phyloP scores from a whole-genome alignment of 768 basidiomycete genomes.

The Auricularia sp. region DNA sequence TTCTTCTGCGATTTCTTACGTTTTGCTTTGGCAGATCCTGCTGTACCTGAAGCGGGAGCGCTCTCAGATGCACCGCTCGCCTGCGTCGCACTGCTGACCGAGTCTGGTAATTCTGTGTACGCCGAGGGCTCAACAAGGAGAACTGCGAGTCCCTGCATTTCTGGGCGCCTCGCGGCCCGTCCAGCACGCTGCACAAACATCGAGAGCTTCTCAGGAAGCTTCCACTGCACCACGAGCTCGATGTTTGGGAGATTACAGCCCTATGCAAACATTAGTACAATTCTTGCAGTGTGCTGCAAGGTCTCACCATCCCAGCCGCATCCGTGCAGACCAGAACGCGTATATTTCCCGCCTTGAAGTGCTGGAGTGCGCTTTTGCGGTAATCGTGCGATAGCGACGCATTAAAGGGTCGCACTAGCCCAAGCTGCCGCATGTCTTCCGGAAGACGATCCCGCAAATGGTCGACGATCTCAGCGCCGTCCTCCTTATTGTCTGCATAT shows the following conservation, averaged over 20 bases:
- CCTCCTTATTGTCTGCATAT: conserved; percentile 21
- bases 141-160: background rate
- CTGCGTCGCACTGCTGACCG: no score
- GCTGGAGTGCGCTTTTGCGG: conserved; percentile 12
- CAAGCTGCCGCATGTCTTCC: conserved; percentile 14
- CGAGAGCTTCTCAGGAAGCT: conserved; percentile 11
- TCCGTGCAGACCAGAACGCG: conserved; percentile 24
- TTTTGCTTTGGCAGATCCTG: no score
- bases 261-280: conserved; percentile 1
- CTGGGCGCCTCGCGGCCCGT: conserved; percentile 6
- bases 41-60: no score
- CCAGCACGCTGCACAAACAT: conserved; percentile 13
- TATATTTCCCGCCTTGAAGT: conserved; percentile 16
- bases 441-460: conserved; percentile 15
- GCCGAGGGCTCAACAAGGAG: conserved; percentile 3
- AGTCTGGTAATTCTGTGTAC: background rate
- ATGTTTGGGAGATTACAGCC: conserved; percentile 15
- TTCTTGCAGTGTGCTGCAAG: background rate
- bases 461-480: conserved; percentile 17
- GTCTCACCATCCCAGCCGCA: conserved; percentile 27
- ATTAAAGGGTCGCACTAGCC: conserved; percentile 8
- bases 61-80: no score
- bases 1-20: no score
- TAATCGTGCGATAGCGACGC: conserved; percentile 4
- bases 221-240: conserved; percentile 16